A percentile compares a stretch with the other conserved stretches of the same genome.
Evolutionary conservation across 176 grass and related monocot genomes (phyloP).

Genomic region (Cenchrus purpureus): DNA sequence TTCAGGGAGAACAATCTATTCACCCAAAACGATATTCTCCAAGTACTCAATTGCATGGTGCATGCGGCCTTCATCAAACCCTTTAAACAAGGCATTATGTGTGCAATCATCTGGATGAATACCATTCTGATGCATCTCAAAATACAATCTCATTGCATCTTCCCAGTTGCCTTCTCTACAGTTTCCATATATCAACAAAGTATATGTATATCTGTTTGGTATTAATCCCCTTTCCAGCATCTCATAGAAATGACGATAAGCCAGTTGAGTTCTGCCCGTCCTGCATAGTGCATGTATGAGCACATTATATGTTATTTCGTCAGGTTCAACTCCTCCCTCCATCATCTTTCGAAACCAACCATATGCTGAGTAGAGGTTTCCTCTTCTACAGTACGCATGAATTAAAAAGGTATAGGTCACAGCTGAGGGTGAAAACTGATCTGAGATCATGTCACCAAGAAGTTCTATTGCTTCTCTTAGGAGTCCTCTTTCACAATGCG

Average conservation of each 20-base stretch:
- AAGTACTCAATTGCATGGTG: conserved; percentile 53
- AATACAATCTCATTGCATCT: conserved; percentile 56
- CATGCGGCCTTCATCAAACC: conserved; percentile 59
- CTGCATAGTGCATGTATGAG: conserved; percentile 68
- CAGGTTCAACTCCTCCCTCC: conserved; percentile 47
- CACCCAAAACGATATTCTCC: conserved; percentile 73
- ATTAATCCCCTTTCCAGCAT: conserved; percentile 59
- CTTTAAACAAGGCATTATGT: conserved; percentile 59
- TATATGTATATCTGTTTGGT: conserved; percentile 74
- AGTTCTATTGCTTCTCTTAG: conserved; percentile 60
- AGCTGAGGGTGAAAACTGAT: conserved; percentile 48
- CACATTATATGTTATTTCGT: conserved; percentile 68
- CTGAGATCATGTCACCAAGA: conserved; percentile 59
- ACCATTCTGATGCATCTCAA: conserved; percentile 74
- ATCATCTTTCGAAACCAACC: conserved; percentile 59
- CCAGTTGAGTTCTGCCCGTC: conserved; percentile 54
- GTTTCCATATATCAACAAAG: conserved; percentile 66
- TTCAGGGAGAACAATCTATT: conserved; percentile 39
- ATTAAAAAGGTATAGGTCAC: conserved; percentile 71
- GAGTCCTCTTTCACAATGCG: conserved; percentile 53
- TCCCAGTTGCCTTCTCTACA: conserved; percentile 61
- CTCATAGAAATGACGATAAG: conserved; percentile 56
- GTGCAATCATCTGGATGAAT: conserved; percentile 68
- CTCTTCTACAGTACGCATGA: conserved; percentile 54
- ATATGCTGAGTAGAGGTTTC: conserved; percentile 58